Conservation (phyloP, 257 asterid species). For the Forsythia suspensa region DNA sequence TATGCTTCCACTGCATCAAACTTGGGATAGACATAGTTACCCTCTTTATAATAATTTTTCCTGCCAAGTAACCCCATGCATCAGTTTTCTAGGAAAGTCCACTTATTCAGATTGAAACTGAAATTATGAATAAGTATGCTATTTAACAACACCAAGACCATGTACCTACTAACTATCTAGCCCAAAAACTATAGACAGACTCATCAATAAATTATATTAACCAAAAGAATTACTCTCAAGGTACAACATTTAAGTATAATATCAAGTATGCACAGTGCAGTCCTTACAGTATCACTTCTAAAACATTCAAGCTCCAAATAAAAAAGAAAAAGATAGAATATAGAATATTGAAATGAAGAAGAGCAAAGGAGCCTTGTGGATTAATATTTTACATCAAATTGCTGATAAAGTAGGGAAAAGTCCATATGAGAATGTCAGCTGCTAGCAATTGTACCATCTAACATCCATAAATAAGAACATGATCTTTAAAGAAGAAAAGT, state of each 20-base stretch:
- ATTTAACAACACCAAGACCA: not conserved
- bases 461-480: not conserved
- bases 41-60: constrained; percentile 87
- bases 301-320: not conserved
- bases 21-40: constrained; percentile 60
- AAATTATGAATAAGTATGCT: not conserved
- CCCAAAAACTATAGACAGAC: not conserved
- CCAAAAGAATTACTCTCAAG: too few relatives aligned
- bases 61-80: constrained; percentile 38
- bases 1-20: constrained; percentile 92
- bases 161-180: not conserved
- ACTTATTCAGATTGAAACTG: not conserved
- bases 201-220: not conserved
- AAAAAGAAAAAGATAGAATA: not conserved
- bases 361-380: not conserved
- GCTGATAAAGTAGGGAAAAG: not conserved
- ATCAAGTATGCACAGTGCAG: not conserved
- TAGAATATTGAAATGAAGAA: not conserved
- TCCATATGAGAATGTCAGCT: not conserved
- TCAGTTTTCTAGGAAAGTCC: constrained; percentile 23
- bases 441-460: not conserved
- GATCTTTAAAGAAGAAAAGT: not conserved
- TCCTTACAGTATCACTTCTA: not conserved
- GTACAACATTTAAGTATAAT: not conserved
- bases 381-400: not conserved